These are phyloP conservation scores for Grosmannia clavigera DNA, from an alignment of 2,329 filamentous ascomycete genomes.

Conservation along the genomic window DNA sequence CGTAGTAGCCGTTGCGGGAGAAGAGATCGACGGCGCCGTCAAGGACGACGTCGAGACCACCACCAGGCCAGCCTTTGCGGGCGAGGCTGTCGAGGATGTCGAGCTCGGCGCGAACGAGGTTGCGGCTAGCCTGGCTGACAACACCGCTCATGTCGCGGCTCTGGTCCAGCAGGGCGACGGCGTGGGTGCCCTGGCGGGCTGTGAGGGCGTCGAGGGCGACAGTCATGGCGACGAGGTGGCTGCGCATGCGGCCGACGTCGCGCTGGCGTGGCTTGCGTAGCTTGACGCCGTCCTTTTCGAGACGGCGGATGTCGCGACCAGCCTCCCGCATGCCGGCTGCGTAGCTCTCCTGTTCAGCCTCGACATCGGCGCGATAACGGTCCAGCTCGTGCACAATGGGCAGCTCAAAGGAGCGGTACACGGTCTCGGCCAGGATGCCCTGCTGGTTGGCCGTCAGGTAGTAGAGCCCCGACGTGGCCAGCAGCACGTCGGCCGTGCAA, in stretches of 20 bases:
- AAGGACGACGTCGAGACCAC: slow-evolving; percentile 52
- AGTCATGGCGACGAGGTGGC: slow-evolving; percentile 52
- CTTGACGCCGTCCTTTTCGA: slow-evolving; percentile 54
- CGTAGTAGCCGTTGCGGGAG: slow-evolving; percentile 11
- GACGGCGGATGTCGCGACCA: slow-evolving; percentile 46
- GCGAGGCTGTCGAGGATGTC: slow-evolving; percentile 58
- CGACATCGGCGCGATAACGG: slow-evolving; percentile 49
- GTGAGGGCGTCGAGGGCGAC: slow-evolving; percentile 50
- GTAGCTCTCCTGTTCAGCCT: slow-evolving; percentile 52
- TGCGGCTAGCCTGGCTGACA: slow-evolving; percentile 53
- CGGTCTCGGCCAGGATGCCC: slow-evolving; percentile 56
- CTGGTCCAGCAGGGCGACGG: slow-evolving; percentile 46
- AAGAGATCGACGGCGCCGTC: slow-evolving; percentile 49
- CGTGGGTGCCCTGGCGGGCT: slow-evolving; percentile 45
- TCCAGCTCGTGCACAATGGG: slow-evolving; percentile 58
- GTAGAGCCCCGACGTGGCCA: slow-evolving; percentile 52
- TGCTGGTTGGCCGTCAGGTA: slow-evolving; percentile 58
- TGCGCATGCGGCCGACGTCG: slow-evolving; percentile 49
- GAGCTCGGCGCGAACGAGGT: slow-evolving; percentile 53
- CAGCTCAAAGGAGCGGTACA: slow-evolving; percentile 56
- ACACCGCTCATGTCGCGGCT: slow-evolving; percentile 51
- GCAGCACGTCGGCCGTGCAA: slow-evolving; percentile 51
- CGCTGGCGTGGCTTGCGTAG: slow-evolving; percentile 42
- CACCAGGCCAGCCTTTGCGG: slow-evolving; percentile 55
- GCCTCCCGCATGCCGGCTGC: slow-evolving; percentile 40